Base-by-base conservation (phyloP, 1,139 yeast species). In the Candida glucosophila region DNA sequence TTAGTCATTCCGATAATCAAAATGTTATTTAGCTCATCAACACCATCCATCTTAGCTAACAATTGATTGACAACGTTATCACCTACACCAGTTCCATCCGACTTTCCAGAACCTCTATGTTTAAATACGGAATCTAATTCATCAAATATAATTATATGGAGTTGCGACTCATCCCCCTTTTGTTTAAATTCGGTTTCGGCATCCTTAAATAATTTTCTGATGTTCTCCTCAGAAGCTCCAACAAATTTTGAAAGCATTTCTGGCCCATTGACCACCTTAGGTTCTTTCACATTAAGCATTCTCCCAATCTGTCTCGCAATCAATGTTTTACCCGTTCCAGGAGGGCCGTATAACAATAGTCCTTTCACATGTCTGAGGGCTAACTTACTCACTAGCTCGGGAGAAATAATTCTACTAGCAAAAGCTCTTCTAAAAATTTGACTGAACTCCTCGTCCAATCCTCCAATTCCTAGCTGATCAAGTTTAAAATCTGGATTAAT, bases 41-140 rank as follows among this genome's bases (percentile, higher is more conserved):
- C 98, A 71, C 99, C 99, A 53, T 90, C 99, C 98, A 90, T 92
- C 53, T 90, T 90, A 8, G 98, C 92, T 41, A 90, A 71, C 44
- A 90, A 72, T 64, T 90, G 99, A 57, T 90, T 90, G 33, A 90
- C 99, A 14, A 90, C 97, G 44, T 90, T 90, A 57, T 90, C 99
- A 18, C 97, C 98, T 25, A 92, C 98, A 34, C 98, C 98, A 1
- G 98, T 92, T 31, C 97, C 97, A 49, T 90, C 98, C 32, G 90
- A 82, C 43, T 90, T 76, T 21, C 52, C 61, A 14, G 92, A 79
- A 23, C 99, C 99, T 72, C 99, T 82, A 58, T 90, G 97, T 54
- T 90, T 90, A 65, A 92, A 90, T 8, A 92, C 95, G 19, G 98
- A 93, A 56, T 90, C 99, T 56, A 90, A 69, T 55, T 90, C 99